Evolutionary conservation across 2,329 filamentous ascomycete species (phyloP).

Genomic region (Neospermospora avenae): DNA sequence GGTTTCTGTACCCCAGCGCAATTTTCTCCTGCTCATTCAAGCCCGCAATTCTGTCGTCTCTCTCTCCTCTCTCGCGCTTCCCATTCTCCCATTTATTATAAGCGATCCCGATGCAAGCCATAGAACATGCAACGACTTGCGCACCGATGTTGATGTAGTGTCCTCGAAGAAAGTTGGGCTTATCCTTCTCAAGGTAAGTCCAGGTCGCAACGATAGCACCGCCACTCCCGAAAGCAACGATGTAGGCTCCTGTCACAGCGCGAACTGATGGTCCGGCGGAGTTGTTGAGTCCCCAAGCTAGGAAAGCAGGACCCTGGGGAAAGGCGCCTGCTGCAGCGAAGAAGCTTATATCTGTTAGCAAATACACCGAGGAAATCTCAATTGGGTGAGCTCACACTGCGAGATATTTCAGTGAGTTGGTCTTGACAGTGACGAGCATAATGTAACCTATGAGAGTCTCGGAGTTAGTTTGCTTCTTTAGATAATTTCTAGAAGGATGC

Average conservation of each 20-base stretch:
- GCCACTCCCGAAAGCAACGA: conserved; percentile 40
- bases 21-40: conserved; percentile 38
- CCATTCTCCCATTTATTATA: conserved; percentile 46
- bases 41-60: conserved; percentile 41
- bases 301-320: conserved; percentile 44
- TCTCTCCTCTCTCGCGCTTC: conserved; percentile 38
- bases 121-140: conserved; percentile 36
- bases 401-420: conserved; percentile 38
- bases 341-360: conserved; percentile 28
- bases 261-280: conserved; percentile 43
- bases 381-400: conserved; percentile 30
- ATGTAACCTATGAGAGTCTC: conserved; percentile 41
- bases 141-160: conserved; percentile 44
- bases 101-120: conserved; percentile 38
- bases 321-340: conserved; percentile 43
- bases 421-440: conserved; percentile 33
- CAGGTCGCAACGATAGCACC: conserved; percentile 46
- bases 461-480: too few species aligned
- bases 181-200: conserved; percentile 40
- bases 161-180: conserved; percentile 35
- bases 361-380: neutral
- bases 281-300: conserved; percentile 47
- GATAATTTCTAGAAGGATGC: too few species aligned
- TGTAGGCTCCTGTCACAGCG: conserved; percentile 27
- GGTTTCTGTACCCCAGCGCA: conserved; percentile 44